A percentile compares a stretch with the other conserved stretches of the same genome.
Conservation (phyloP, 129 eudicot species). For the Tanacetum coccineum region DNA sequence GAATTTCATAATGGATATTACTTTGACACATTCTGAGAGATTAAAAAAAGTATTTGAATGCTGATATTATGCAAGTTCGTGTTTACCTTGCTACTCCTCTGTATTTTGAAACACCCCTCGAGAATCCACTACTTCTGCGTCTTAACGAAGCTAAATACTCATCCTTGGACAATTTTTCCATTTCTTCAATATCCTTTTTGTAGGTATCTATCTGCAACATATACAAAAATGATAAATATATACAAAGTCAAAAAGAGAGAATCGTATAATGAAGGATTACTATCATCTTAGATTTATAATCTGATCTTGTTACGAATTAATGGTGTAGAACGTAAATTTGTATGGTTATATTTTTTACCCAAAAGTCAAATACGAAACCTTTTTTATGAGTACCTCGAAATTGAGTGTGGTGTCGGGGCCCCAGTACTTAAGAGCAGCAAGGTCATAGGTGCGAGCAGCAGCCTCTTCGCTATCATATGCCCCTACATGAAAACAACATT, state of each 20-base stretch:
- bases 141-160: conserved; percentile 69
- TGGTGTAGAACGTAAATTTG: too few species aligned
- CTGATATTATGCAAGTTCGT: neutral
- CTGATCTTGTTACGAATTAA: neutral
- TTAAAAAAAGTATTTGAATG: neutral
- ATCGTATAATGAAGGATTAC: conserved; percentile 1
- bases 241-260: neutral
- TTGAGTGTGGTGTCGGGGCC: conserved; percentile 70
- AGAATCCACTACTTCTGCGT: conserved; percentile 83
- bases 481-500: conserved; percentile 39
- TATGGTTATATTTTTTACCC: too few species aligned
- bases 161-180: conserved; percentile 65
- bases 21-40: too few species aligned
- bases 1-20: too few species aligned
- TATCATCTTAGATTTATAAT: neutral
- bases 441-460: conserved; percentile 95
- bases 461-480: conserved; percentile 84
- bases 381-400: conserved; percentile 54
- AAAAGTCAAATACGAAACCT: neutral
- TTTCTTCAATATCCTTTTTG: conserved; percentile 62
- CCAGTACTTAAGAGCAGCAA: conserved; percentile 99
- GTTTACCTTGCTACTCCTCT: conserved; percentile 93
- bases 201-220: conserved; percentile 53
- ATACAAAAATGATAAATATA: conserved; percentile 11
- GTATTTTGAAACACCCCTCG: conserved; percentile 91